Percentiles rank a stretch among this genome's conserved stretches.
Conservation (phyloP, 1,139 yeast genomes). For the Yamadazyma spencermartinsiae region DNA sequence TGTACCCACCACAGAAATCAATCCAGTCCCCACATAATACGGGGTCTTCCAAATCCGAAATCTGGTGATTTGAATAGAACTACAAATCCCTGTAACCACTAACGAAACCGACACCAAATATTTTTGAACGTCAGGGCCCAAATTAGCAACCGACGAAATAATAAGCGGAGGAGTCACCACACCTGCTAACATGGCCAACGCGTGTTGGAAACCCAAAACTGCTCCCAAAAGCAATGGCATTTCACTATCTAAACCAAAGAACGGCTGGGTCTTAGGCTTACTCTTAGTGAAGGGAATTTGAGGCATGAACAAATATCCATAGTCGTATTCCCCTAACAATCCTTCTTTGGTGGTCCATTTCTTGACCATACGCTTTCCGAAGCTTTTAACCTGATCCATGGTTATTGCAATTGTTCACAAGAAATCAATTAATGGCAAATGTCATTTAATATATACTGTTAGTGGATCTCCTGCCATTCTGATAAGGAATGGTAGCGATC, state of each 20-base stretch:
- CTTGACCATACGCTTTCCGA: conserved; percentile 23
- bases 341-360: conserved; percentile 70
- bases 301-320: conserved; percentile 72
- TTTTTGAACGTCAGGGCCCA: conserved; percentile 49
- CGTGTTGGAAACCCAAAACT: conserved; percentile 77
- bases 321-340: conserved; percentile 78
- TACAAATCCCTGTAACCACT: conserved; percentile 69
- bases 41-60: conserved; percentile 68
- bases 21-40: conserved; percentile 77
- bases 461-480: background rate
- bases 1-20: conserved; percentile 82
- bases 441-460: background rate
- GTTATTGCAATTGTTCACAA: no score
- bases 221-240: conserved; percentile 75
- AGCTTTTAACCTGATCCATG: conserved; percentile 9
- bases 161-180: conserved; percentile 77
- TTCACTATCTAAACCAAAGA: conserved; percentile 70
- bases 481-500: background rate
- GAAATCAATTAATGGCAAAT: no score
- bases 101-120: conserved; percentile 75
- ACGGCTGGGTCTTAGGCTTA: conserved; percentile 59
- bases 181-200: conserved; percentile 87
- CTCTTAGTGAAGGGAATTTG: conserved; percentile 61
- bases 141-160: conserved; percentile 59
- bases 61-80: conserved; percentile 73